Conservation (phyloP, 2,329 filamentous ascomycete species). For the Sporothrix pseudoabietina region DNA sequence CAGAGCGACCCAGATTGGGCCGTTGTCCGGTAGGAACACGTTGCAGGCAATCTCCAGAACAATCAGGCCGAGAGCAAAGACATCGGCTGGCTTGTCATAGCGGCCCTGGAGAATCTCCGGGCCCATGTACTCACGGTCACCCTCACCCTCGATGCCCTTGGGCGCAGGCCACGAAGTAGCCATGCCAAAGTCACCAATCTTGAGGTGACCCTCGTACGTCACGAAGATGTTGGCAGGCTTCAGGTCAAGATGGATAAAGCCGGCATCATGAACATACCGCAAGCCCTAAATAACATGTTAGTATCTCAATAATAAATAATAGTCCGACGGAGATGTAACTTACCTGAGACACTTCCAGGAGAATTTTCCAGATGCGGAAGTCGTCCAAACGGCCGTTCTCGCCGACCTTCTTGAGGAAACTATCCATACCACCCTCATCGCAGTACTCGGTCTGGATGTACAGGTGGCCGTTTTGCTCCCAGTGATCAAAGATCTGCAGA, state of each 20-base stretch:
- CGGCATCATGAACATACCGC: constrained; percentile 84
- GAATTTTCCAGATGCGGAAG: constrained; percentile 97
- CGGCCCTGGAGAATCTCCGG: constrained; percentile 86
- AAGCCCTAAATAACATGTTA: constrained; percentile 66
- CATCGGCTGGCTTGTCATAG: constrained; percentile 87
- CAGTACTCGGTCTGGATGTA: constrained; percentile 99
- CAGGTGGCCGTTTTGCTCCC: constrained; percentile 81
- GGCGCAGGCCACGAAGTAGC: constrained; percentile 77
- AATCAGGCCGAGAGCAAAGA: constrained; percentile 93
- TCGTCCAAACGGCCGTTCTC: constrained; percentile 87
- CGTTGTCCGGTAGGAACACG: constrained; percentile 90
- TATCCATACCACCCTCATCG: constrained; percentile 86
- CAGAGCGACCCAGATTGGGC: constrained; percentile 85
- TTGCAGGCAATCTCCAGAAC: constrained; percentile 94
- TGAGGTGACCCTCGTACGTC: constrained; percentile 76
- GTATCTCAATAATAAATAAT: constrained; percentile 33
- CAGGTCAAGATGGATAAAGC: constrained; percentile 82
- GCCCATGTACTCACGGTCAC: constrained; percentile 93
- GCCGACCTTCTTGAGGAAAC: constrained; percentile 81
- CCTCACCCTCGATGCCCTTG: constrained; percentile 80
- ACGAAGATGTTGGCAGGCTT: constrained; percentile 86
- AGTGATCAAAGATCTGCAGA: constrained; percentile 78
- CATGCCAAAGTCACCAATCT: constrained; percentile 85
- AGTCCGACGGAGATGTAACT: neutral
- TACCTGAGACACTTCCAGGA: constrained; percentile 83